phyloP scores from a whole-genome alignment of 352 stramenopile genomes.

The Globisporangium camurandrum region DNA sequence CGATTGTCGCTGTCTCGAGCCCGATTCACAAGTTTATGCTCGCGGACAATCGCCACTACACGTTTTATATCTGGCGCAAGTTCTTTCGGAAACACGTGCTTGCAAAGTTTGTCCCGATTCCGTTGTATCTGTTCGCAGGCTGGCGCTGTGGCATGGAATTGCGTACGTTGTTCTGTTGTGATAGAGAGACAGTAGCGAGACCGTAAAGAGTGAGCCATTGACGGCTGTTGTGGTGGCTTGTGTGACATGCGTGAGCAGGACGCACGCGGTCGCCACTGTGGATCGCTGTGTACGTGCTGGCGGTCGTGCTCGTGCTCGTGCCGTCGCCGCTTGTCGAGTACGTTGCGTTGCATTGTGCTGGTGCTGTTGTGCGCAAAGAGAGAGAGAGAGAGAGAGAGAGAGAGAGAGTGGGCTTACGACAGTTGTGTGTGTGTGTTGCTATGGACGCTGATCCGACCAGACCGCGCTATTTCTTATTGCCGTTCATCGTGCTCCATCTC shows the following conservation, averaged over 20 bases:
- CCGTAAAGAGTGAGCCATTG: no score
- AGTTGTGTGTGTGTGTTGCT: neutral
- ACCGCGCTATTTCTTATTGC: conserved; percentile 76
- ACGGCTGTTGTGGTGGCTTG: no score
- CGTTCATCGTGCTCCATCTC: conserved; percentile 73
- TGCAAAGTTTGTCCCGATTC: conserved; percentile 53
- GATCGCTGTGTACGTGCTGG: conserved; percentile 63
- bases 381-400: no score
- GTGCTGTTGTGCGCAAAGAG: neutral
- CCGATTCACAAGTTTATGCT: conserved; percentile 88
- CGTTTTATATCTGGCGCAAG: conserved; percentile 89
- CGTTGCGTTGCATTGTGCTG: conserved; percentile 15
- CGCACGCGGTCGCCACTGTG: conserved; percentile 58
- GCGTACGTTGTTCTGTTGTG: conserved; percentile 25
- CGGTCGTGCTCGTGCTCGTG: conserved; percentile 74
- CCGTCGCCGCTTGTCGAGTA: conserved; percentile 87
- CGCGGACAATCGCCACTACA: conserved; percentile 90
- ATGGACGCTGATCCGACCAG: conserved; percentile 22
- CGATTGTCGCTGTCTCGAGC: conserved; percentile 56
- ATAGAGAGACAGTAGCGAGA: no score
- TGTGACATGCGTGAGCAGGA: no score
- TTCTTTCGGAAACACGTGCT: conserved; percentile 71
- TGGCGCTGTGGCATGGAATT: conserved; percentile 64
- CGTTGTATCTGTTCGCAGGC: conserved; percentile 55
- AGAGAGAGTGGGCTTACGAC: no score